Base-by-base conservation (phyloP, 495 filamentous ascomycete species). In the Podospora tetraspora region DNA sequence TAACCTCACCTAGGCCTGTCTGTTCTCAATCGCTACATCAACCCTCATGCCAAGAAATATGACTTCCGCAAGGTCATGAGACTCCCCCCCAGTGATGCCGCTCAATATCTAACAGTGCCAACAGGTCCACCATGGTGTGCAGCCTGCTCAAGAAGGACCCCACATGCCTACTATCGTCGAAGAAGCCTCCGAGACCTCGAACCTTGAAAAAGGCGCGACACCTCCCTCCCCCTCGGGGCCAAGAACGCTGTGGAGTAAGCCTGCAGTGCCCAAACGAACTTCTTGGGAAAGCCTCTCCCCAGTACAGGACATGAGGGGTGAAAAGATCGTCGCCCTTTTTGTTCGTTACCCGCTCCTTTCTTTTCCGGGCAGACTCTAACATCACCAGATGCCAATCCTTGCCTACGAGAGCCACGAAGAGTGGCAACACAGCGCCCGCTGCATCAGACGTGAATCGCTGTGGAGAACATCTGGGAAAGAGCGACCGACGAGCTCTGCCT, bases 21-120 rank as follows among this genome's bases (percentile, higher is more conserved):
- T 4, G 34, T 68, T 10, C 57, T 67, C 69, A 68, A 65, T 29
- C 69, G 69, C 4, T 68, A 70, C 61, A 70, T 65, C 24, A 62
- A 62, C 25, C 69, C 69, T 3, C 65, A 61, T 22, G 69, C 61
- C 3, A 70, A 68, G 61, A 65, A 64, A 29, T 69, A 69, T 30
- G 32, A 69, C 16, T 58, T 30, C 9, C 21, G 10, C 5, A 43
- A 21, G 52, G 58, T 61, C 21, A 37, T 32, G 19, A 23, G 30
- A 21, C 43, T 10, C 61, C 4, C 29, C 61, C 5, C 4, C 64
- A 59, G 25, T 8, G 19, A 29, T 0, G n/a, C 3, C 13, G 34
- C 2, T 37, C 34, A 13, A 16, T 10, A 16, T 16, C 34, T 37
- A 37, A 58, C 24, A 22, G 3, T 30, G 19, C 30, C 16, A 4